Evolutionary conservation across 2,329 filamentous ascomycete species (phyloP), one percentile per base, ranked within the genome.

Genomic region (Leptodontidium sp.): DNA sequence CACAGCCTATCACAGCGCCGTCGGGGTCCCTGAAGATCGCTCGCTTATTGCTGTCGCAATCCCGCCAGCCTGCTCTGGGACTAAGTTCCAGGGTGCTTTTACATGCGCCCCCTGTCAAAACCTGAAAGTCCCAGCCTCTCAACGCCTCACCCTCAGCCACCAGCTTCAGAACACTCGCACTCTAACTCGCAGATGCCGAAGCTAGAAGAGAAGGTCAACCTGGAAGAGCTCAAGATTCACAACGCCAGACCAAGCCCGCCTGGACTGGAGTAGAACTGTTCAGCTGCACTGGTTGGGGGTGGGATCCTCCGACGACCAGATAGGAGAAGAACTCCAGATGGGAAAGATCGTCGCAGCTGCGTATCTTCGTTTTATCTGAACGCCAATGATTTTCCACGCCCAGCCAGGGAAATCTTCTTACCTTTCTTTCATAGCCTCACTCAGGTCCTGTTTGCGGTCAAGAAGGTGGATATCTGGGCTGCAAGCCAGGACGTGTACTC

Each of bases 21-120:
- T 43, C 49, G 24, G 43, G 43, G 47, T 66, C 64, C 57, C 47
- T 66, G 57, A 66, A 66, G 47, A 66, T 66, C 64, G 52, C 57
- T 57, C 49, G 49, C 17, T 38, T 61, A 17, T 35, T 52, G 62
- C 9, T 32, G 12, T 14, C 64, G n/a, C 43, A 59, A 43, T 59
- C 55, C 57, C 35, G 38, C 57, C 38, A 59, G 21, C 1, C 57
- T 7, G 11, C 12, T 17, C 21, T 24, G 6, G 35, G 57, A 21
- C 7, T 59, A 47, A 32, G 29, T 21, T 21, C 21, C 21, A 21
- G 21, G 21, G 21, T 32, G 6, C 29, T 32, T 32, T 32, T 32
- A 32, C 29, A 32, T 32, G 35, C 12, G 9, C 9, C 29, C 43
- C 64, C 64, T 52, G 47, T 35, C 7, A 11, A 49, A 17, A 3